Evolutionary conservation across 192 early-diverging fungal genomes (phyloP).

Genomic region (Fimicolochytrium jonesii): DNA sequence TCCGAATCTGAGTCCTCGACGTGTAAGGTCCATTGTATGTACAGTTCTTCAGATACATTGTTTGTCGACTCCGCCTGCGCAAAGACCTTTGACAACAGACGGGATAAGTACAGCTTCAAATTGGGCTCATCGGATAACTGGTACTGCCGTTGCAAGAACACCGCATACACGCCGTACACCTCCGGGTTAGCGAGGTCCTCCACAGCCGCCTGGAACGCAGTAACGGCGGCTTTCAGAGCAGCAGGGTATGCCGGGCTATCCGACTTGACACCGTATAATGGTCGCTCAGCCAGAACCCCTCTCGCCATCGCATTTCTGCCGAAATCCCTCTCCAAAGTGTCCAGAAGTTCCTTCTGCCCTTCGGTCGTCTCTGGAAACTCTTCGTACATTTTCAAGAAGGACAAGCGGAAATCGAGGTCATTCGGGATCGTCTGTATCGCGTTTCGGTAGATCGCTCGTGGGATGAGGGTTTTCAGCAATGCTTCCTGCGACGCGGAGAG

Average conservation of each 20-base stretch:
- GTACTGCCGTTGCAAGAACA: slow-evolving; percentile 54
- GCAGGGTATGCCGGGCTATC: slow-evolving; percentile 47
- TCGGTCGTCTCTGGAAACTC: slow-evolving; percentile 49
- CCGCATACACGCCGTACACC: slow-evolving; percentile 62
- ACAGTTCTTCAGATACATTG: slow-evolving; percentile 45
- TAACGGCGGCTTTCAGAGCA: slow-evolving; percentile 41
- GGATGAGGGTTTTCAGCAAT: slow-evolving; percentile 63
- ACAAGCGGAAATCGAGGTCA: slow-evolving; percentile 69
- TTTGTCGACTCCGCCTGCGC: slow-evolving; percentile 41
- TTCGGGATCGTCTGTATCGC: slow-evolving; percentile 71
- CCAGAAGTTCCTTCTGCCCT: slow-evolving; percentile 41
- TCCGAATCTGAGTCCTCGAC: no score
- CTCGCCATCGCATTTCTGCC: slow-evolving; percentile 48
- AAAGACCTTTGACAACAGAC: slow-evolving; percentile 46
- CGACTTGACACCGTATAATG: slow-evolving; percentile 36
- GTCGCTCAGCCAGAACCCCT: slow-evolving; percentile 50
- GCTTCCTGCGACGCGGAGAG: slow-evolving; percentile 45
- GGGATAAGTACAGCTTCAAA: slow-evolving; percentile 29
- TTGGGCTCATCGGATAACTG: slow-evolving; percentile 45
- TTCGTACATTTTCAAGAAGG: slow-evolving; percentile 63
- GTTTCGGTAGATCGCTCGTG: slow-evolving; percentile 71
- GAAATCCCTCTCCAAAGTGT: slow-evolving; percentile 56
- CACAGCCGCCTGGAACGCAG: slow-evolving; percentile 48
- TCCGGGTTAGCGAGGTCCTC: slow-evolving; percentile 33
- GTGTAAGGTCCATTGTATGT: slow-evolving; percentile 46